These are phyloP conservation scores for Tranzscheliella williamsii DNA, from an alignment of 1,284 basidiomycete species.

Conservation along the genomic window DNA sequence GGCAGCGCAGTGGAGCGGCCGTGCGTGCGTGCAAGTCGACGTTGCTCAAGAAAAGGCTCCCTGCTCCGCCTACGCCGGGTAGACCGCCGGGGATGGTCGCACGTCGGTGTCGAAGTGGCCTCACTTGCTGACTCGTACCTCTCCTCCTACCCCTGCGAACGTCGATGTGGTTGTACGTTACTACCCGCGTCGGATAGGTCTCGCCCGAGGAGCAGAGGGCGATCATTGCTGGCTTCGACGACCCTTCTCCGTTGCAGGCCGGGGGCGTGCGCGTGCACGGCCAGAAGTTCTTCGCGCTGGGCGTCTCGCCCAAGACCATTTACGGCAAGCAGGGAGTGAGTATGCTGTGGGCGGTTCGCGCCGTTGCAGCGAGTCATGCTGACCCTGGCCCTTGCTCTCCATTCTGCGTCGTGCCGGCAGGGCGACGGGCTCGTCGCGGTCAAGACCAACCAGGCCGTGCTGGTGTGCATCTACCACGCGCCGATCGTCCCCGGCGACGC, in stretches of 20 bases:
- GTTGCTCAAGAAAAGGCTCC: too few relatives aligned
- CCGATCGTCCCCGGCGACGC: slow-evolving; percentile 73
- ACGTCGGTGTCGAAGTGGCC: too few relatives aligned
- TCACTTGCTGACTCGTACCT: too few relatives aligned
- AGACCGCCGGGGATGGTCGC: too few relatives aligned
- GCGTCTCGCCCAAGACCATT: slow-evolving; percentile 69
- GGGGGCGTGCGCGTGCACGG: slow-evolving; percentile 73
- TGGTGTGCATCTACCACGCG: slow-evolving; percentile 76
- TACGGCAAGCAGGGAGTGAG: slow-evolving; percentile 81
- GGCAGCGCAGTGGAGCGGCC: too few relatives aligned
- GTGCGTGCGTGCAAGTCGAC: too few relatives aligned
- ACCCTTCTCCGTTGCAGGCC: slow-evolving; percentile 63
- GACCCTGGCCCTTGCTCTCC: not conserved
- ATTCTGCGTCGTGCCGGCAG: slow-evolving; percentile 64
- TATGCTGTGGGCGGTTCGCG: not conserved
- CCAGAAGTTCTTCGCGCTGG: slow-evolving; percentile 79
- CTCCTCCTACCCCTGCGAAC: too few relatives aligned
- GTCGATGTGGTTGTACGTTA: too few relatives aligned
- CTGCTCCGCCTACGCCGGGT: too few relatives aligned
- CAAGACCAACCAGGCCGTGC: slow-evolving; percentile 84
- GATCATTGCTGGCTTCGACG: slow-evolving; percentile 67
- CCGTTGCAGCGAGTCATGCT: not conserved
- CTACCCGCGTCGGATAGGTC: too few relatives aligned
- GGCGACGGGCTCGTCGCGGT: slow-evolving; percentile 78
- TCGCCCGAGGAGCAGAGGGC: slow-evolving; percentile 75